These are phyloP conservation scores for Lunularia cruciata DNA, from an alignment of 225 moss, liverwort and hornwort species.

Conservation along the genomic window DNA sequence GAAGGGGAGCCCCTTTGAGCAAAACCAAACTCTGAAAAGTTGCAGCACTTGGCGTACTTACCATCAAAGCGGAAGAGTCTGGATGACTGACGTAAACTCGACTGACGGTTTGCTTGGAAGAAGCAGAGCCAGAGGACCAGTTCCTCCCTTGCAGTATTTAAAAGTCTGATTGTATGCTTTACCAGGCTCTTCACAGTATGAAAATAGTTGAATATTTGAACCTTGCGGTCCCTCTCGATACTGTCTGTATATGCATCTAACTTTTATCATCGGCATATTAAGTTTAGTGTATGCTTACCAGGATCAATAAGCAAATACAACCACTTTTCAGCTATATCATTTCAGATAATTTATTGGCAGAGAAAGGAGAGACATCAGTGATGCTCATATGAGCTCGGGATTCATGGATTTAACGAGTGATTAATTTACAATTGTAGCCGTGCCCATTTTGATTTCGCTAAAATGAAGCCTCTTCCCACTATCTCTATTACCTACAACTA, in stretches of 20 bases:
- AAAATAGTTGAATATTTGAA: too few relatives aligned
- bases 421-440: neutral
- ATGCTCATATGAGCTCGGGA: neutral
- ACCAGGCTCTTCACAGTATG: too few relatives aligned
- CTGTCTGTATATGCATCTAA: neutral
- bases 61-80: neutral
- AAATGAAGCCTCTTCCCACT: neutral
- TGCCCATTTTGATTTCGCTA: neutral
- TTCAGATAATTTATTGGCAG: neutral
- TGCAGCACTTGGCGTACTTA: neutral
- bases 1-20: too few relatives aligned
- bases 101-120: neutral
- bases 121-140: neutral
- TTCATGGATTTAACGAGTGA: neutral
- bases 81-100: neutral
- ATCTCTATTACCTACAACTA: conserved; percentile 1
- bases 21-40: too few relatives aligned
- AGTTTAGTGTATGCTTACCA: neutral
- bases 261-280: neutral
- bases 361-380: neutral
- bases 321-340: neutral
- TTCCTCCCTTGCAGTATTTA: too few relatives aligned
- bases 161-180: too few relatives aligned
- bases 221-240: neutral
- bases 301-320: neutral